Evolutionary conservation across 345 rosid species (phyloP).

Genomic region (Cardamine chenopodiifolia): DNA sequence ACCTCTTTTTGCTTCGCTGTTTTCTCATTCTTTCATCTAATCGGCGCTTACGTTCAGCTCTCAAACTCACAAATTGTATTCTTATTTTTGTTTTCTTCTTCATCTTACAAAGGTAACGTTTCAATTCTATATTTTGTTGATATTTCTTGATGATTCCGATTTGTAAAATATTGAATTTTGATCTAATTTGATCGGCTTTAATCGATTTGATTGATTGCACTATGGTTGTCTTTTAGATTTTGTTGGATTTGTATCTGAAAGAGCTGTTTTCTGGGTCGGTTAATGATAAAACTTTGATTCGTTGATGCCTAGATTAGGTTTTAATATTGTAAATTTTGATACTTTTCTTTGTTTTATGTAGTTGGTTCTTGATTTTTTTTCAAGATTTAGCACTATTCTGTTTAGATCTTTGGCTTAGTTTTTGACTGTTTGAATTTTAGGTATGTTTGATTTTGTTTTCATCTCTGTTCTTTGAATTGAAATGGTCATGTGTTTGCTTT

Average conservation of each 20-base stretch:
- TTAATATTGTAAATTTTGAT: background rate
- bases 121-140: background rate
- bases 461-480: background rate
- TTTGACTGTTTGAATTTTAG: background rate
- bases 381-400: background rate
- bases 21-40: constrained; percentile 10
- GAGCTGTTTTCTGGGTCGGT: background rate
- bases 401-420: background rate
- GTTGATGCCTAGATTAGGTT: background rate
- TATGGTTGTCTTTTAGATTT: background rate
- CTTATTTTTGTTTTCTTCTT: background rate
- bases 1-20: constrained; percentile 15
- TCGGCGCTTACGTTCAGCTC: background rate
- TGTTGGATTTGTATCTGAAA: background rate
- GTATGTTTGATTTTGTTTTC: background rate
- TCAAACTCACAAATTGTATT: background rate
- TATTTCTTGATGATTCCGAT: background rate
- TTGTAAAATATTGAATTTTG: background rate
- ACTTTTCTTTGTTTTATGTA: background rate
- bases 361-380: background rate
- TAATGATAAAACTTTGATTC: background rate
- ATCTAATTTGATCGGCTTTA: background rate
- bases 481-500: background rate
- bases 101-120: background rate
- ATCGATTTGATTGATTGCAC: background rate